A percentile compares a stretch with the other conserved stretches of the same genome.
Conservation (phyloP, 2,329 filamentous ascomycete species). For the Penicillium rolfsii region DNA sequence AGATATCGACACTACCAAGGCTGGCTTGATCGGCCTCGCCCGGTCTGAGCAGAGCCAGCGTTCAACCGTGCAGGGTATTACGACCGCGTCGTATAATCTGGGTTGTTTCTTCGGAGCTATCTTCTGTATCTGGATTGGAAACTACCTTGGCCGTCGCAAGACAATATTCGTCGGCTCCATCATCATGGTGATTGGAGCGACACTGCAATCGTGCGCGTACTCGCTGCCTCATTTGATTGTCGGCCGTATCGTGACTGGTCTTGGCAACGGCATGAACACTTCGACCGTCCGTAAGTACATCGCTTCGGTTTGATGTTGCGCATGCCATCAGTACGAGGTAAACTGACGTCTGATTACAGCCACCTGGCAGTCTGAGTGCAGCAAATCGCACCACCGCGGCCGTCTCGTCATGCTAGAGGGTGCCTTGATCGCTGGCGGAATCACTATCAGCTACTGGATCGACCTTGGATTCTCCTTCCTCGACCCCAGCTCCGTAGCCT, state of each 20-base stretch:
- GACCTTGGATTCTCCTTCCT: slow-evolving; percentile 45
- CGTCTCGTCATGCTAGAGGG: slow-evolving; percentile 56
- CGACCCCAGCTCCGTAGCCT: slow-evolving; percentile 42
- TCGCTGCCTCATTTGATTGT: slow-evolving; percentile 55
- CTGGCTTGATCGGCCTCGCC: slow-evolving; percentile 31
- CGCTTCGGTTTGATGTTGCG: not conserved
- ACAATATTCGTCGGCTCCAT: slow-evolving; percentile 55
- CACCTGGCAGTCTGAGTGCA: slow-evolving; percentile 44
- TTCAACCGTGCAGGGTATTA: slow-evolving; percentile 51
- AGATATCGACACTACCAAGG: slow-evolving; percentile 52
- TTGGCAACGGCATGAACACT: slow-evolving; percentile 58
- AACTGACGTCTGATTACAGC: slow-evolving; percentile 9
- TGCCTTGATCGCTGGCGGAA: slow-evolving; percentile 52
- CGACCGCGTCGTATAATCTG: slow-evolving; percentile 51
- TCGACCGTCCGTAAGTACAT: slow-evolving; percentile 55
- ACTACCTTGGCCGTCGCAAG: slow-evolving; percentile 55
- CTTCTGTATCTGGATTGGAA: slow-evolving; percentile 55
- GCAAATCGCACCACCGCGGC: slow-evolving; percentile 53
- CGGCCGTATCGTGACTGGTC: slow-evolving; percentile 56
- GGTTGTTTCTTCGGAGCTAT: slow-evolving; percentile 57
- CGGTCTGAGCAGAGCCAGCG: slow-evolving; percentile 41
- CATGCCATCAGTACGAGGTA: not conserved
- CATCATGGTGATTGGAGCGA: slow-evolving; percentile 56
- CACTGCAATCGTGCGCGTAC: slow-evolving; percentile 54
- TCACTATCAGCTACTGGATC: slow-evolving; percentile 37